phyloP scores from a whole-genome alignment of 768 basidiomycete genomes.

The Polyporus arcularius region DNA sequence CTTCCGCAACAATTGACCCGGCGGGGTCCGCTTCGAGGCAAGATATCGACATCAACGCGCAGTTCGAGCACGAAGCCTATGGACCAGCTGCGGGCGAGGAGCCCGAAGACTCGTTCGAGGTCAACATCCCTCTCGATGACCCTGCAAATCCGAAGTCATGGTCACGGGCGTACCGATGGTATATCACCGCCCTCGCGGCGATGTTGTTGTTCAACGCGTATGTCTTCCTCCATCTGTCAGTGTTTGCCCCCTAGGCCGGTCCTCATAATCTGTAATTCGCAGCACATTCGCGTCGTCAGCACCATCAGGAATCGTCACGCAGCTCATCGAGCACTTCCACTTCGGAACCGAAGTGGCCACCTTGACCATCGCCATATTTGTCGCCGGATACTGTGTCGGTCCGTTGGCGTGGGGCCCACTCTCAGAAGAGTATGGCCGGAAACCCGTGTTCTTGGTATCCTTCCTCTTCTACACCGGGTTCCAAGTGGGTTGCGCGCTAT shows the following conservation, averaged over 20 bases:
- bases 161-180: constrained; percentile 26
- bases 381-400: constrained; percentile 66
- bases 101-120: constrained; percentile 27
- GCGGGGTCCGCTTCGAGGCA: too few relatives aligned
- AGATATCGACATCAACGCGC: constrained; percentile 9
- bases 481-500: constrained; percentile 63
- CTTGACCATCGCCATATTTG: constrained; percentile 62
- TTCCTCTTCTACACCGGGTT: constrained; percentile 65
- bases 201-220: constrained; percentile 37
- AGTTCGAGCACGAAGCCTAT: constrained; percentile 28
- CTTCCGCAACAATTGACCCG: too few relatives aligned
- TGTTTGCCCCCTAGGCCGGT: constrained; percentile 41
- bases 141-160: constrained; percentile 27
- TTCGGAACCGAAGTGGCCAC: constrained; percentile 53
- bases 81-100: constrained; percentile 27
- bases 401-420: constrained; percentile 62
- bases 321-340: constrained; percentile 47
- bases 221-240: constrained; percentile 18
- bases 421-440: constrained; percentile 39
- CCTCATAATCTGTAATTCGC: neutral
- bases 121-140: constrained; percentile 24
- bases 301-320: constrained; percentile 49
- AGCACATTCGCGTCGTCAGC: constrained; percentile 68
- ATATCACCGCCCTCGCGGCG: constrained; percentile 27
- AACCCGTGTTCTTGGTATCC: constrained; percentile 20